Evolutionary conservation across 106 monocot genomes (phyloP).

Genomic region (Phalaenopsis aphrodite): DNA sequence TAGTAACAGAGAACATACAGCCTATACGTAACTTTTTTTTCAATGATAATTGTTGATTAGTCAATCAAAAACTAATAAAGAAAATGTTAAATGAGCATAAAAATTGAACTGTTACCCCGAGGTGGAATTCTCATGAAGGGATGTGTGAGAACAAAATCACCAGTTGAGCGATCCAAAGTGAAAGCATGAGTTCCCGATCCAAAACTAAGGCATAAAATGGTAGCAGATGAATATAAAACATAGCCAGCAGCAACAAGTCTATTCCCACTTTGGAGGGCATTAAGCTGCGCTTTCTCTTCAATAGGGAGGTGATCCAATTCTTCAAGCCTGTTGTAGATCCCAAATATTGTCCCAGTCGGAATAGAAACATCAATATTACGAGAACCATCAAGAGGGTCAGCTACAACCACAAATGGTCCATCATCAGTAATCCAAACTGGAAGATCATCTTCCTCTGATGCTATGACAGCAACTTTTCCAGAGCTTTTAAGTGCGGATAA

Average conservation of each 20-base stretch:
- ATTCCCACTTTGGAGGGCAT: slow-evolving; percentile 79
- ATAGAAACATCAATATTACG: slow-evolving; percentile 96
- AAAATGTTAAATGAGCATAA: neutral
- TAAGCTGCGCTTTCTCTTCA: slow-evolving; percentile 83
- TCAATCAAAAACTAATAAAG: neutral
- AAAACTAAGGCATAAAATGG: slow-evolving; percentile 78
- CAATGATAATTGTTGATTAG: neutral
- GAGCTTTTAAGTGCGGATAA: slow-evolving; percentile 66
- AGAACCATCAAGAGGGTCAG: slow-evolving; percentile 97
- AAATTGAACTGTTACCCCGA: slow-evolving; percentile 36
- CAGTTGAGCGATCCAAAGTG: slow-evolving; percentile 68
- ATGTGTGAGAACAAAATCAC: slow-evolving; percentile 92
- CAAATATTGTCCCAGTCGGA: slow-evolving; percentile 97
- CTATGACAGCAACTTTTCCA: slow-evolving; percentile 80
- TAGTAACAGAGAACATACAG: too few relatives aligned
- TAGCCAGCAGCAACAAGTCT: slow-evolving; percentile 85
- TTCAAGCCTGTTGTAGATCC: slow-evolving; percentile 70
- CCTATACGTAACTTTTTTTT: too few relatives aligned
- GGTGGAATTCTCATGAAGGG: slow-evolving; percentile 58
- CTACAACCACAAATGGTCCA: slow-evolving; percentile 79
- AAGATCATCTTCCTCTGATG: slow-evolving; percentile 85
- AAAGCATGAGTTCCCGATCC: slow-evolving; percentile 93
- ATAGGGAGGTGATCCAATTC: slow-evolving; percentile 73
- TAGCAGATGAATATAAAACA: slow-evolving; percentile 92
- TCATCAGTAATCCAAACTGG: slow-evolving; percentile 71